These are phyloP conservation scores for Cerioporus squamosus DNA, from an alignment of 1,284 basidiomycete genomes.

Conservation along the genomic window DNA sequence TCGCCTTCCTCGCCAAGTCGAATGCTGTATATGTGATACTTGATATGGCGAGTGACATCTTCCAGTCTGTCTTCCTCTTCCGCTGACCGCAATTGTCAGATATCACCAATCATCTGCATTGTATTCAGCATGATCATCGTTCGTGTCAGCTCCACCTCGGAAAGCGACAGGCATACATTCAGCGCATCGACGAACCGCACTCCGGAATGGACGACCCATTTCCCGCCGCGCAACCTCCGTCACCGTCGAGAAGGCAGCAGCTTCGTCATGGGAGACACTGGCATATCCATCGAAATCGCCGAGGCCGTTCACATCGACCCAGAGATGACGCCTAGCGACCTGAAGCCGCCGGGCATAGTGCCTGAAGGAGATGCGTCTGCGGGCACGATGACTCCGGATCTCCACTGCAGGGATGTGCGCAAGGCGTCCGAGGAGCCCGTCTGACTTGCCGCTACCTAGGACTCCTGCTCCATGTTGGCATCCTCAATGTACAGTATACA, in stretches of 20 bases:
- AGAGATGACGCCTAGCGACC: background rate
- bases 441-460: no score
- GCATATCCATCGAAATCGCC: background rate
- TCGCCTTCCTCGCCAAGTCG: conserved; percentile 33
- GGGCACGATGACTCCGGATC: no score
- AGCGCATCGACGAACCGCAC: background rate
- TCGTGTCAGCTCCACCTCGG: conserved; percentile 13
- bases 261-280: background rate
- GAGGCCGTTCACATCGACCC: background rate
- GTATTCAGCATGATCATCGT: conserved; percentile 36
- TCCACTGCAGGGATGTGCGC: no score
- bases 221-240: no score
- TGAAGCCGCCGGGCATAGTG: background rate
- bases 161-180: background rate
- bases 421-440: no score
- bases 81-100: conserved; percentile 3
- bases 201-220: background rate
- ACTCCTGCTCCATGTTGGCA: no score
- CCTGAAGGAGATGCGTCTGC: no score
- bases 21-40: conserved; percentile 35
- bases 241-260: background rate
- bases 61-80: background rate
- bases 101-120: conserved; percentile 36
- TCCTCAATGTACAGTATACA: no score
- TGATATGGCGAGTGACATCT: conserved; percentile 32